Conservation (phyloP, 1,139 yeast genomes). For the Sugiyamaella japonica region DNA sequence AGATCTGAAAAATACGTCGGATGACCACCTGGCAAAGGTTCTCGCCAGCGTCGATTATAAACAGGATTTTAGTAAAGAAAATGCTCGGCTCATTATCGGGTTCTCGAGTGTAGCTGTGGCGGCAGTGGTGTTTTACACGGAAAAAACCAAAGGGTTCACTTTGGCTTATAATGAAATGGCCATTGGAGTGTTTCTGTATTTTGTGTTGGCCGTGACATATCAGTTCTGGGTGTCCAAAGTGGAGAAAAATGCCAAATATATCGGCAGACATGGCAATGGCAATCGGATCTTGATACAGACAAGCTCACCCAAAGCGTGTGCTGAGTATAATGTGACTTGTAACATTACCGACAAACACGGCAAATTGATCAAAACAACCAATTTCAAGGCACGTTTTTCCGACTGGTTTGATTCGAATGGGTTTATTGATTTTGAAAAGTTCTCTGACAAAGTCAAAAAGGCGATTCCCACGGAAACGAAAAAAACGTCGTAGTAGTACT, state of each 20-base stretch:
- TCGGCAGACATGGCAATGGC: slow-evolving; percentile 48
- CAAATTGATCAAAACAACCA: slow-evolving; percentile 11
- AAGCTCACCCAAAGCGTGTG: slow-evolving; percentile 46
- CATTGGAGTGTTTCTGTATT: slow-evolving; percentile 52
- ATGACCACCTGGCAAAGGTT: slow-evolving; percentile 41
- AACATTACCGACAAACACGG: slow-evolving; percentile 35
- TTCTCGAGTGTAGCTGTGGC: slow-evolving; percentile 65
- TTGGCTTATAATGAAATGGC: slow-evolving; percentile 45
- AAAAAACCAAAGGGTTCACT: slow-evolving; percentile 57
- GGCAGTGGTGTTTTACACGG: slow-evolving; percentile 63
- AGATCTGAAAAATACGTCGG: slow-evolving; percentile 40
- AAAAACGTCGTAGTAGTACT: slow-evolving; percentile 12
- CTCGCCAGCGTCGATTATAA: slow-evolving; percentile 60
- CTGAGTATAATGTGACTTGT: slow-evolving; percentile 48
- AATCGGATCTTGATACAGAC: slow-evolving; percentile 36
- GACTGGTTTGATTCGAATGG: slow-evolving; percentile 36
- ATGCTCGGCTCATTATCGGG: slow-evolving; percentile 68
- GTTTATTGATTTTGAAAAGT: slow-evolving; percentile 31
- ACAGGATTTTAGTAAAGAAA: slow-evolving; percentile 59
- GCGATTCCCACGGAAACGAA: slow-evolving; percentile 19
- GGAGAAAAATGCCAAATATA: slow-evolving; percentile 59
- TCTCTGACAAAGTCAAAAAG: slow-evolving; percentile 20
- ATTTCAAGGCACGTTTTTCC: slow-evolving; percentile 25
- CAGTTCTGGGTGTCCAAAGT: slow-evolving; percentile 51
- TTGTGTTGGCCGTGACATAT: slow-evolving; percentile 50